phyloP scores from a whole-genome alignment of 1,284 basidiomycete species.

The Lentinula novae-zelandiae region DNA sequence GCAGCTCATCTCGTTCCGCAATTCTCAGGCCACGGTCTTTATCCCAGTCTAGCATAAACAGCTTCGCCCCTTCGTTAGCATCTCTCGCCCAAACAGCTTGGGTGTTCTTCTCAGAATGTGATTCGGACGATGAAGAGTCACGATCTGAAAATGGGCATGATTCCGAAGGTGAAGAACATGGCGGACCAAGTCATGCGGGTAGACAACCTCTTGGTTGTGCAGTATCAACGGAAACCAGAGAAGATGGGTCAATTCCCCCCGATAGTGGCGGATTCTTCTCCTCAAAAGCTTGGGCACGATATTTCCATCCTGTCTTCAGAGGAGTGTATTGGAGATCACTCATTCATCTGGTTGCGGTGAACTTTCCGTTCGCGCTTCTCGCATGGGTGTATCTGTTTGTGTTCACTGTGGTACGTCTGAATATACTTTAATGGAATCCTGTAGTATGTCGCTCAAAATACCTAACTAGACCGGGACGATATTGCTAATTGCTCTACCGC shows the following conservation, averaged over 20 bases:
- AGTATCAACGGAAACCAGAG: too few species aligned
- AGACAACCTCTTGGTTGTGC: background rate
- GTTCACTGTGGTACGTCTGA: constrained; percentile 62
- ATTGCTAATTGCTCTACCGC: constrained; percentile 66
- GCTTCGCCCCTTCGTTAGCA: constrained; percentile 47
- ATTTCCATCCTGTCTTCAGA: constrained; percentile 58
- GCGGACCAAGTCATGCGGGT: constrained; percentile 5
- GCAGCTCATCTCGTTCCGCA: constrained; percentile 5
- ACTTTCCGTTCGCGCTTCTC: constrained; percentile 69
- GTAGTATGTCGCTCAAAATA: background rate
- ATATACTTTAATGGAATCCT: background rate
- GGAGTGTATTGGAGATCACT: constrained; percentile 58
- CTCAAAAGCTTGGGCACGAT: constrained; percentile 40
- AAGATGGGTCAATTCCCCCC: background rate
- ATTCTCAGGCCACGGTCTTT: constrained; percentile 39
- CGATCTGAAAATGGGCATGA: constrained; percentile 12
- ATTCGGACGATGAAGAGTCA: constrained; percentile 21
- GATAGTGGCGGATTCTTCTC: constrained; percentile 27
- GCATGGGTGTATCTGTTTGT: constrained; percentile 76
- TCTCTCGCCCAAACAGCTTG: constrained; percentile 64
- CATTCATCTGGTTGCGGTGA: constrained; percentile 64
- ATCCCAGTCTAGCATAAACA: constrained; percentile 51
- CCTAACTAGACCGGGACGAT: constrained; percentile 63
- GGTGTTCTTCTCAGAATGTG: constrained; percentile 50
- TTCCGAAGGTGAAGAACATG: constrained; percentile 15